Conservation (phyloP, 805 yeast genomes). For the Wickerhamiella spandovensis region DNA sequence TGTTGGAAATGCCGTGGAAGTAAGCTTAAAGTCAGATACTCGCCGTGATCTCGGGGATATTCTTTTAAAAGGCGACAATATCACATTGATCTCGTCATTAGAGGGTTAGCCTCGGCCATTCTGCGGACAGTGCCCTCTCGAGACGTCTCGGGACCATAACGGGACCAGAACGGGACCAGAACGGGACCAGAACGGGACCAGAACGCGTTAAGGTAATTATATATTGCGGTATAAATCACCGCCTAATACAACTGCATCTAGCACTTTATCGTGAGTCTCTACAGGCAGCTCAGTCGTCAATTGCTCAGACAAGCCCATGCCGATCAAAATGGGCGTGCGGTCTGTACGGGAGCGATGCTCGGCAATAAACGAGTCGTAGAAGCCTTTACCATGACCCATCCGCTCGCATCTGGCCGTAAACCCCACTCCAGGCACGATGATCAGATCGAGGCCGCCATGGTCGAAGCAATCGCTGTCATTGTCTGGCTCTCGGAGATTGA, state of each 20-base stretch:
- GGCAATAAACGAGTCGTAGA: conserved; percentile 64
- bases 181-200: too few species aligned
- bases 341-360: conserved; percentile 19
- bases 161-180: too few species aligned
- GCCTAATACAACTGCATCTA: conserved; percentile 43
- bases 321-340: conserved; percentile 29
- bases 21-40: conserved; percentile 38
- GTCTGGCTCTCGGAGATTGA: conserved; percentile 53
- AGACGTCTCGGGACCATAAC: too few species aligned
- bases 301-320: conserved; percentile 56
- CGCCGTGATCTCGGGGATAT: conserved; percentile 40
- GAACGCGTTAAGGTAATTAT: not conserved
- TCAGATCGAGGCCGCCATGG: conserved; percentile 44
- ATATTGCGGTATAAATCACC: conserved; percentile 10
- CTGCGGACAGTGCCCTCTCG: not conserved
- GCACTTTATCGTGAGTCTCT: conserved; percentile 49
- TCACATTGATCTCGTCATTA: conserved; percentile 46
- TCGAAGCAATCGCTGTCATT: conserved; percentile 17
- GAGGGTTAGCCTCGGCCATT: conserved; percentile 20
- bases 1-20: conserved; percentile 49
- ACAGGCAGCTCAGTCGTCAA: conserved; percentile 38
- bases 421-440: conserved; percentile 79
- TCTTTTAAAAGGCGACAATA: conserved; percentile 85
- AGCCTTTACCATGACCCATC: conserved; percentile 90
- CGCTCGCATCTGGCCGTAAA: conserved; percentile 43